Percentiles rank a stretch among this genome's conserved stretches.
These are phyloP conservation scores for Themeda triandra DNA, from an alignment of 176 grass and related monocot species.

Conservation along the genomic window DNA sequence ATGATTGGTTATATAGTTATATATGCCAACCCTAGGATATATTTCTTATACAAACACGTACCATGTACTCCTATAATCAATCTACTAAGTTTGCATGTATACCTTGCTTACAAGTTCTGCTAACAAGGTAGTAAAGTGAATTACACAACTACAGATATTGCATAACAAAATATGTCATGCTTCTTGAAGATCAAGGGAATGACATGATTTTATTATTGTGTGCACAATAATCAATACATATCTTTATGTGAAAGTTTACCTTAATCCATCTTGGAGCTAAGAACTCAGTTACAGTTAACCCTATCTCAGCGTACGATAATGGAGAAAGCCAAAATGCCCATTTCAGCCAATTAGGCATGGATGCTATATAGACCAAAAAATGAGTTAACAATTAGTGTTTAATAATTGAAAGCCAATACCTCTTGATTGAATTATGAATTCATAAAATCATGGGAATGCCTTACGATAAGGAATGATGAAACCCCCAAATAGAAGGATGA, in stretches of 20 bases:
- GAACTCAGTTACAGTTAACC: constrained; percentile 74
- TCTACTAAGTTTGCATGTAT: neutral
- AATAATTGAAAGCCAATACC: neutral
- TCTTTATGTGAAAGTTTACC: constrained; percentile 22
- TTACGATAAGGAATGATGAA: constrained; percentile 73
- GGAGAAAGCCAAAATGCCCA: constrained; percentile 88
- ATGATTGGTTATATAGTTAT: no score
- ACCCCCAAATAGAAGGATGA: constrained; percentile 54
- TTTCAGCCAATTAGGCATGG: constrained; percentile 68
- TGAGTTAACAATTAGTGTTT: neutral
- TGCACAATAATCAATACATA: neutral
- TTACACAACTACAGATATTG: neutral
- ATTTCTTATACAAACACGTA: neutral
- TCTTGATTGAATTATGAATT: neutral
- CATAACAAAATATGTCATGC: neutral
- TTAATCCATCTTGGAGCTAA: constrained; percentile 66
- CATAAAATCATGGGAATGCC: constrained; percentile 1
- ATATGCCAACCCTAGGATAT: neutral
- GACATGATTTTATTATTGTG: neutral
- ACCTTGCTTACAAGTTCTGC: neutral
- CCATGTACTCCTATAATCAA: neutral
- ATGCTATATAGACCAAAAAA: constrained; percentile 31
- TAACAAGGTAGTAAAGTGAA: neutral
- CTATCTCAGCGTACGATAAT: constrained; percentile 69
- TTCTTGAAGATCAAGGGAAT: neutral